Evolutionary conservation across 2,329 filamentous ascomycete species (phyloP).

Genomic region (Bipolaris oryzae): DNA sequence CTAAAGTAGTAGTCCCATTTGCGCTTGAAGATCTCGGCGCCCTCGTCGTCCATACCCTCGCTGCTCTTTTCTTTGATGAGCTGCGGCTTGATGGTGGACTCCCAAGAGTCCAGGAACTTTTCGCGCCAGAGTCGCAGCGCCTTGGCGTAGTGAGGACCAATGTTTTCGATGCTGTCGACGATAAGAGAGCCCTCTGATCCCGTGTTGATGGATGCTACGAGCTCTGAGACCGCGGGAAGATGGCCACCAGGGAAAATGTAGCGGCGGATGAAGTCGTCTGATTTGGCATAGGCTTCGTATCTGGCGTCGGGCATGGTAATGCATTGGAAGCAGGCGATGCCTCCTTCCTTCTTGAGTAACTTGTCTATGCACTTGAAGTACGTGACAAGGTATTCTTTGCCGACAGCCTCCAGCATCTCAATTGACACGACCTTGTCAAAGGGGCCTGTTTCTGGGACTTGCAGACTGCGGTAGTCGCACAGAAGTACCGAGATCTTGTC

Average conservation of each 20-base stretch:
- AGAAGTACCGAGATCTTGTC: constrained; percentile 68
- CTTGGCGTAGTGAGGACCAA: constrained; percentile 75
- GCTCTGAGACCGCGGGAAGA: constrained; percentile 69
- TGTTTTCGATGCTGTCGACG: constrained; percentile 72
- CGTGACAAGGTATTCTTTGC: constrained; percentile 67
- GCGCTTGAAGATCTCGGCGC: constrained; percentile 69
- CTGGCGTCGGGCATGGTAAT: constrained; percentile 76
- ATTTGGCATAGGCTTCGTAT: constrained; percentile 68
- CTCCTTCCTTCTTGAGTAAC: constrained; percentile 68
- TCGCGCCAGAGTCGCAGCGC: constrained; percentile 72
- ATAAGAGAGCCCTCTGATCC: constrained; percentile 68
- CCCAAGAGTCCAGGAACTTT: constrained; percentile 68
- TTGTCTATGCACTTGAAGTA: constrained; percentile 71
- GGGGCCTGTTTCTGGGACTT: constrained; percentile 53
- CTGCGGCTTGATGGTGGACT: constrained; percentile 64
- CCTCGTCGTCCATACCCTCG: constrained; percentile 67
- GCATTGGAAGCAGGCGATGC: constrained; percentile 74
- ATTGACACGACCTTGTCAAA: constrained; percentile 78
- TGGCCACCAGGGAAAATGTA: constrained; percentile 83
- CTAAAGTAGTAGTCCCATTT: constrained; percentile 82
- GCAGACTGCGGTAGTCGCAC: constrained; percentile 70
- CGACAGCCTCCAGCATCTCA: constrained; percentile 79
- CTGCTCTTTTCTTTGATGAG: constrained; percentile 63
- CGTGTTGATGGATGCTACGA: constrained; percentile 66
- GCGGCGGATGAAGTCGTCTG: constrained; percentile 75